phyloP scores from a whole-genome alignment of 2,329 filamentous ascomycete genomes.

The Cytospora leucostoma region DNA sequence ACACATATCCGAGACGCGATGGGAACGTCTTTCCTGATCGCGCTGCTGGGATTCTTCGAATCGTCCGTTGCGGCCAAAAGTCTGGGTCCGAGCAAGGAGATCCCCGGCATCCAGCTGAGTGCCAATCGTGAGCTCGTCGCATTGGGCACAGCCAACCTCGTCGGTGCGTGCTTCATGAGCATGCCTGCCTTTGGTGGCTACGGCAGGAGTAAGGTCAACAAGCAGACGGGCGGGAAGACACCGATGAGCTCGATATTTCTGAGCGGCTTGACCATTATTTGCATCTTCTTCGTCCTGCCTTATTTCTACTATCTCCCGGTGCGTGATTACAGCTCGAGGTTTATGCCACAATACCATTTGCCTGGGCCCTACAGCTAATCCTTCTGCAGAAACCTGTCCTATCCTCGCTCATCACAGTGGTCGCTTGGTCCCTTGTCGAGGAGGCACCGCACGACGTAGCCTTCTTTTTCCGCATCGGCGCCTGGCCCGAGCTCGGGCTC shows the following conservation, averaged over 20 bases:
- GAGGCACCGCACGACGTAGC: constrained; percentile 89
- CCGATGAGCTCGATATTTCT: constrained; percentile 92
- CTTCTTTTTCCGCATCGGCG: constrained; percentile 85
- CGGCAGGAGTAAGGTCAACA: constrained; percentile 92
- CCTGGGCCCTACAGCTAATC: constrained; percentile 2
- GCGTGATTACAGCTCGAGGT: constrained; percentile 41
- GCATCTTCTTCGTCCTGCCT: constrained; percentile 79
- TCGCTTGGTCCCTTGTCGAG: constrained; percentile 92
- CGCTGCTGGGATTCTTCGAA: constrained; percentile 96
- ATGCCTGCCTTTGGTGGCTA: constrained; percentile 95
- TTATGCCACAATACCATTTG: constrained; percentile 20
- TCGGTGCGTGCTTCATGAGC: constrained; percentile 89
- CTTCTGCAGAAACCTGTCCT: constrained; percentile 81
- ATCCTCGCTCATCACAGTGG: constrained; percentile 90
- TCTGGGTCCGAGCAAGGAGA: constrained; percentile 67
- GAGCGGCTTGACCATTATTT: constrained; percentile 77
- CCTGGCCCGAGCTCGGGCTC: constrained; percentile 81
- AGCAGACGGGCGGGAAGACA: constrained; percentile 85
- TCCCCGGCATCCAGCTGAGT: constrained; percentile 80
- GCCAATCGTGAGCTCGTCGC: constrained; percentile 93
- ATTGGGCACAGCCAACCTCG: constrained; percentile 84
- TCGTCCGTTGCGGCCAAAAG: constrained; percentile 95
- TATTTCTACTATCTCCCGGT: constrained; percentile 97
- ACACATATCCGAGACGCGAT: constrained; percentile 82
- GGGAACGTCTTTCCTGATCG: constrained; percentile 90